These are phyloP conservation scores for Dentipellis fragilis DNA, from an alignment of 768 basidiomycete genomes.

Conservation along the genomic window DNA sequence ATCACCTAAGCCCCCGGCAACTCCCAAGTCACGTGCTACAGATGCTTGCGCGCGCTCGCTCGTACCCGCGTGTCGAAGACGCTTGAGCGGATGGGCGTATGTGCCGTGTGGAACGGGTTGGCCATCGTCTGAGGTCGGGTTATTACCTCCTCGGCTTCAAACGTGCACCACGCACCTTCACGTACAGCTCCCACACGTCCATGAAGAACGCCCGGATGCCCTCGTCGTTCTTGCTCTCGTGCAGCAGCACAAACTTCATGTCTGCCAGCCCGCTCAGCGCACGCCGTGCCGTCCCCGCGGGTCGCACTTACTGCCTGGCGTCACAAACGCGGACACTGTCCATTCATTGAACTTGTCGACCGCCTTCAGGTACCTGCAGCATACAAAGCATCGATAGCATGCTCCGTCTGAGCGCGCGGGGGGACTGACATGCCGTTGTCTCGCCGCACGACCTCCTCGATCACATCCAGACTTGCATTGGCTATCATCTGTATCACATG, in stretches of 20 bases:
- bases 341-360: slow-evolving; percentile 99
- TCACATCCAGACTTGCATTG: slow-evolving; percentile 88
- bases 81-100: slow-evolving; percentile 67
- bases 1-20: slow-evolving; percentile 1
- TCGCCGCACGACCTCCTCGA: slow-evolving; percentile 86
- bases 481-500: slow-evolving; percentile 99
- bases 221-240: slow-evolving; percentile 95
- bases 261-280: slow-evolving; percentile 37
- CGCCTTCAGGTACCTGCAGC: slow-evolving; percentile 80
- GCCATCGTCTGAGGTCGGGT: slow-evolving; percentile 53
- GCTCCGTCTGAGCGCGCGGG: slow-evolving; percentile 4
- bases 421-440: slow-evolving; percentile 68
- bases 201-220: slow-evolving; percentile 88
- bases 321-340: slow-evolving; percentile 94
- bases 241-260: slow-evolving; percentile 89
- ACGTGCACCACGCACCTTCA: slow-evolving; percentile 57
- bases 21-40: slow-evolving; percentile 26
- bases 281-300: background rate
- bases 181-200: slow-evolving; percentile 95
- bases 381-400: slow-evolving; percentile 2
- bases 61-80: slow-evolving; percentile 81
- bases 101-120: slow-evolving; percentile 95
- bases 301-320: slow-evolving; percentile 73
- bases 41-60: slow-evolving; percentile 76
- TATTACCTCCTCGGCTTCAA: slow-evolving; percentile 1